Evolutionary conservation across 2,329 filamentous ascomycete genomes (phyloP), one percentile per base, ranked within the genome.

Genomic region (Exophiala sp.): DNA sequence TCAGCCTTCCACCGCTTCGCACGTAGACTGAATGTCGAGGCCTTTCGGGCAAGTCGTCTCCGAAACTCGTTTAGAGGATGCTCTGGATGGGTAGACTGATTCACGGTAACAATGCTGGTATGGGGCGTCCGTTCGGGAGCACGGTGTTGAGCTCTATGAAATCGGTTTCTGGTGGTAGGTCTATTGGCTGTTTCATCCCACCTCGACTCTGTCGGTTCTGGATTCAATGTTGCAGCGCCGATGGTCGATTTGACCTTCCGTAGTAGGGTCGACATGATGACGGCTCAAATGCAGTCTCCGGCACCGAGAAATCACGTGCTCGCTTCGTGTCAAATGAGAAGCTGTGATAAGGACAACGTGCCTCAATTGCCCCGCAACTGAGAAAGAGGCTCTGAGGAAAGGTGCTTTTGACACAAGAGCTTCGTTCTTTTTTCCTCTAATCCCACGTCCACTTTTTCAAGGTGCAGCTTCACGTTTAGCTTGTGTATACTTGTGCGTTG

Each of bases 221-320:
- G 43, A 42, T 45, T 40, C 33, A 24, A 38, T 21, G 32, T 16
- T 39, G 21, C 38, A 38, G 53, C 47, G 38, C 39, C 38, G 10
- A 58, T 50, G 40, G 55, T 58, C 10, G 60, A 62, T 42, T 43
- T 59, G 55, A 57, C 52, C 47, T 50, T 59, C 54, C 61, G 61
- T 60, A 62, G 54, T 57, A 59, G 48, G 45, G 55, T 49, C 11
- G 57, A 54, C 57, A 59, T 59, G n/a, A 41, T 45, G n/a, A 5
- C 20, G 24, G 7, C 14, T 14, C 11, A 14, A 43, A 39, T 32
- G 50, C 38, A 47, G 12, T 38, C 16, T 40, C 3, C 41, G 21
- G 20, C 12, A 12, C 41, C 29, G 18, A 12, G 8, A 20, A 8
- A 20, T 44, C 50, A 53, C 50, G 50, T 53, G 50, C 39, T 12